Percentiles rank a stretch among this genome's conserved stretches.
phyloP scores from a whole-genome alignment of 352 stramenopile genomes.

The Phytopythium ostracodes region DNA sequence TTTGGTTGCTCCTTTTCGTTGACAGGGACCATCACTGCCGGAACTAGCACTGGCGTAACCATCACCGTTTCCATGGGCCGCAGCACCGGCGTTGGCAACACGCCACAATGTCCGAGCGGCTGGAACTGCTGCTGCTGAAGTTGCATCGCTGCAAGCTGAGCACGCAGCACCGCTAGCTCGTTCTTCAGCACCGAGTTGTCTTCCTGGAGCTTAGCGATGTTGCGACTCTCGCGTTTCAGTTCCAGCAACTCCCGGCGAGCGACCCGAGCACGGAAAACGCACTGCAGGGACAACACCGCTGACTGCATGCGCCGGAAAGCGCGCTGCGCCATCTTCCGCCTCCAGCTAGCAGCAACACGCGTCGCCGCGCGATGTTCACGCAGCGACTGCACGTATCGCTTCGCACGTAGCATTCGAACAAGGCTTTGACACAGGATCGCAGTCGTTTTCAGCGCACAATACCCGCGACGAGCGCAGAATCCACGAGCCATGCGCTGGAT shows the following conservation, averaged over 20 bases:
- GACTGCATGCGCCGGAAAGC: slow-evolving; percentile 27
- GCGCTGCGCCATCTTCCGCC: slow-evolving; percentile 22
- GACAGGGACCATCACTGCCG: neutral
- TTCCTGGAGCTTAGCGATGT: slow-evolving; percentile 66
- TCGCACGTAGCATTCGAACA: slow-evolving; percentile 36
- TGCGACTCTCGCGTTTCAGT: slow-evolving; percentile 62
- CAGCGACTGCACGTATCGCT: slow-evolving; percentile 25
- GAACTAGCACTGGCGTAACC: slow-evolving; percentile 1
- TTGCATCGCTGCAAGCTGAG: slow-evolving; percentile 51
- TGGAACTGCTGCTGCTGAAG: slow-evolving; percentile 5
- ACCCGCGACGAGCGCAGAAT: slow-evolving; percentile 35
- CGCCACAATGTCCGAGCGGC: neutral
- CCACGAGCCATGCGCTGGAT: slow-evolving; percentile 30
- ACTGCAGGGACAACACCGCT: slow-evolving; percentile 51
- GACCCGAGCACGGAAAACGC: slow-evolving; percentile 31
- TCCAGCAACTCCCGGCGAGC: slow-evolving; percentile 35
- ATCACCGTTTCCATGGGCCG: neutral
- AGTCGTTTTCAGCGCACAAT: slow-evolving; percentile 28
- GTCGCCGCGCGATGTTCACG: slow-evolving; percentile 46
- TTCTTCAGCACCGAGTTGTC: slow-evolving; percentile 73
- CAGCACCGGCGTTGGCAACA: neutral
- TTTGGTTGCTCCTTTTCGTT: neutral
- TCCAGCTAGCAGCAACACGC: slow-evolving; percentile 34
- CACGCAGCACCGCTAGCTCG: slow-evolving; percentile 51
- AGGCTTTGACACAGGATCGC: slow-evolving; percentile 49